Conservation (phyloP, 2,329 filamentous ascomycete species). For the Calonectria crousiana region DNA sequence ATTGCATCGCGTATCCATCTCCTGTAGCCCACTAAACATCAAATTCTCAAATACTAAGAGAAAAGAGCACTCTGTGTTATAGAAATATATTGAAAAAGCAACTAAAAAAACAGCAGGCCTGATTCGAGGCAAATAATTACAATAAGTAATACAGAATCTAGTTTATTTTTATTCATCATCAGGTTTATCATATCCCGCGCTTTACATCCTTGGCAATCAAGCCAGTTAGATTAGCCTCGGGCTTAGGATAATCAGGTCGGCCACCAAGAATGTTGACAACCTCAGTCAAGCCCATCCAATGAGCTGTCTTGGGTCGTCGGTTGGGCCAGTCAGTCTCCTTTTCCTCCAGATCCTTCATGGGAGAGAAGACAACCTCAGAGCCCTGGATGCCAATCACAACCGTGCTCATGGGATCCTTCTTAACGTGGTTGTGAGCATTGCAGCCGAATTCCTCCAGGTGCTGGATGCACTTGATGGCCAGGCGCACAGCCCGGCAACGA, state of each 20-base stretch:
- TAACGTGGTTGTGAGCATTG: conserved; percentile 74
- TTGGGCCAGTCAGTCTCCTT: conserved; percentile 94
- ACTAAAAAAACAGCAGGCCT: neutral
- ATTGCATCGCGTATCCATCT: neutral
- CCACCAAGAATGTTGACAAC: conserved; percentile 89
- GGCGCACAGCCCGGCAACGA: conserved; percentile 88
- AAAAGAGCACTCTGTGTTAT: neutral
- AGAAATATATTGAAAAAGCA: neutral
- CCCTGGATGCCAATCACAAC: conserved; percentile 94
- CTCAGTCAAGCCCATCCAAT: conserved; percentile 85
- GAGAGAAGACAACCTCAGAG: conserved; percentile 87
- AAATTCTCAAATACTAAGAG: neutral
- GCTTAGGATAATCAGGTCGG: conserved; percentile 66
- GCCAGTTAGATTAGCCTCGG: conserved; percentile 64
- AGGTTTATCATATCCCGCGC: conserved; percentile 56
- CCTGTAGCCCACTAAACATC: neutral
- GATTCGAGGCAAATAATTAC: neutral
- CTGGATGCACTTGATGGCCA: conserved; percentile 94
- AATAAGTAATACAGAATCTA: neutral
- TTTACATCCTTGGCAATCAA: conserved; percentile 71
- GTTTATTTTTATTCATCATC: conserved; percentile 7
- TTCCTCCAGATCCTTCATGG: conserved; percentile 84
- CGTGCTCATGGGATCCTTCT: conserved; percentile 78
- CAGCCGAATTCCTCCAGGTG: conserved; percentile 85
- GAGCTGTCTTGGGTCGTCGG: conserved; percentile 83